Evolutionary conservation across 2,329 filamentous ascomycete genomes (phyloP), one percentile per base, ranked within the genome.

Genomic region (Juglanconis oblonga): DNA sequence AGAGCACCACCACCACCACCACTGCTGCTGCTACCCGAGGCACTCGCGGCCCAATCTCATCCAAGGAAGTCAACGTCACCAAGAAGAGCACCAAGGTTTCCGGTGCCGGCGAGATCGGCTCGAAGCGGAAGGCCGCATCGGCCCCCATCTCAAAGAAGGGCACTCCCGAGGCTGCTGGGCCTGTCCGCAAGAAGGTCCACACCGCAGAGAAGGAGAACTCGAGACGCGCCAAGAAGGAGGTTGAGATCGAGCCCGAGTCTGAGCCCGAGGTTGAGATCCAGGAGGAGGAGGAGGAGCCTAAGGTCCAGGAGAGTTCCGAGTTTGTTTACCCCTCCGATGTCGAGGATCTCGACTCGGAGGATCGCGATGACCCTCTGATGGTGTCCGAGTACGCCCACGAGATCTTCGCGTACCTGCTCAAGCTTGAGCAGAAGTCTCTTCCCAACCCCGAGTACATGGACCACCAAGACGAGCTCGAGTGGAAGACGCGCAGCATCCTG

Each of bases 401-500:
- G 72, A 98, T 99, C 71, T 98, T 98, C 72, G 92, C 97, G 67
- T 98, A 99, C 76, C 84, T 98, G 65, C 88, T 87, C 70, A 88
- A 96, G 68, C 85, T 98, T 31, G 95, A 99, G 77, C 80, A 77
- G 81, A 73, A 92, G 81, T 75, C 87, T 0, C 75, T 93, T 71
- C 92, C 94, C 67, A 97, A 98, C 77, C 88, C 92, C 17, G 80
- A 95, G 64, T 99, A 99, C 80, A 99, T 99, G 87, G 85, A 90
- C 54, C 91, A 94, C 76, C 95, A 99, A 73, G 90, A 91, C 65
- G 92, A 97, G 68, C 82, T 99, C 11, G 94, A 97, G 75, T 99
- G 95, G 95, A 97, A 97, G 84, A 97, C 96, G 79, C 91, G 95
- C 68, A 94, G 93, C 65, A 97, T 99, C 67, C 85, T 99, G 57